A percentile compares a stretch with the other conserved stretches of the same genome.
Conservation (phyloP, 352 stramenopile species). For the Thalassiosira tumida region DNA sequence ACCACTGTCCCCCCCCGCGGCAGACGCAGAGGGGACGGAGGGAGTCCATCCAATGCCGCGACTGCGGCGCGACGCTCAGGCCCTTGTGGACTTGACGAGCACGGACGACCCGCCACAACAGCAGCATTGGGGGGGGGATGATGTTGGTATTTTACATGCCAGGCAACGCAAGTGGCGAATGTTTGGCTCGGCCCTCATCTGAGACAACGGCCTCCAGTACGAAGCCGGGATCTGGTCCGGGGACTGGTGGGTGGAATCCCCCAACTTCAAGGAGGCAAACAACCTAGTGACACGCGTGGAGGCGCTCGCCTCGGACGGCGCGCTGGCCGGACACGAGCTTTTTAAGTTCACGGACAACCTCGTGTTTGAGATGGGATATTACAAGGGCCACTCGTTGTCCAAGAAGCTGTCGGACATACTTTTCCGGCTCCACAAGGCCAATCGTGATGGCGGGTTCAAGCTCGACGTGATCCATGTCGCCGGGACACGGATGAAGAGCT, state of each 20-base stretch:
- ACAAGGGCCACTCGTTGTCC: slow-evolving; percentile 68
- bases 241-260: slow-evolving; percentile 35
- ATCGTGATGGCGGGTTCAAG: too few species aligned
- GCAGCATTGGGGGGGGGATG: too few species aligned
- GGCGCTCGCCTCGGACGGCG: slow-evolving; percentile 12
- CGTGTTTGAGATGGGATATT: slow-evolving; percentile 69
- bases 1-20: too few species aligned
- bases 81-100: neutral
- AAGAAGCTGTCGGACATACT: slow-evolving; percentile 69
- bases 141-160: too few species aligned
- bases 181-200: neutral
- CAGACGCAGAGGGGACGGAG: neutral
- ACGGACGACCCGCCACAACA: too few species aligned
- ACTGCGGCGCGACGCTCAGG: neutral
- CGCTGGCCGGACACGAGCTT: slow-evolving; percentile 64
- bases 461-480: slow-evolving; percentile 76
- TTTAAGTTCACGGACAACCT: slow-evolving; percentile 87
- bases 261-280: slow-evolving; percentile 72
- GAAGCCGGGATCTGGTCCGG: neutral
- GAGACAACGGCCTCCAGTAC: neutral
- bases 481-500: slow-evolving; percentile 79
- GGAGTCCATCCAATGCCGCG: neutral
- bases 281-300: slow-evolving; percentile 78
- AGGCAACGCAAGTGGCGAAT: neutral
- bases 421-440: slow-evolving; percentile 62